A percentile compares a stretch with the other conserved stretches of the same genome.
These are phyloP conservation scores for Ophiorrhiza pumila DNA, from an alignment of 257 asterid genomes.

Conservation along the genomic window DNA sequence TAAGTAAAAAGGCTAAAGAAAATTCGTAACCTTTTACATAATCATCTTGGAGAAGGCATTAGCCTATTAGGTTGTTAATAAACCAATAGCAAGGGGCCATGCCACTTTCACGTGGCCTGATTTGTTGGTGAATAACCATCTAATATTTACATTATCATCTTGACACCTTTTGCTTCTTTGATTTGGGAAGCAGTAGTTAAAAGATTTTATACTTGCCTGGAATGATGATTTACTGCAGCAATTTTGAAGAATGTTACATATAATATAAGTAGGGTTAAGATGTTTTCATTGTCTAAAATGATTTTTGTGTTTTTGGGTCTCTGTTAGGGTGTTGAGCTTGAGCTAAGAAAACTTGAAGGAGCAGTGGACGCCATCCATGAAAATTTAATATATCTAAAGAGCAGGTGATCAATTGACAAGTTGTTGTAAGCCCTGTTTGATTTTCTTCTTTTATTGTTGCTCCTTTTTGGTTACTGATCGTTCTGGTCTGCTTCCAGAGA, in stretches of 20 bases:
- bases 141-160: neutral
- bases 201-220: neutral
- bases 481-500: constrained; percentile 42
- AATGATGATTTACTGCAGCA: neutral
- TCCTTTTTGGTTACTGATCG: neutral
- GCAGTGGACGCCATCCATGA: constrained; percentile 85
- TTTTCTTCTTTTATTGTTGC: neutral
- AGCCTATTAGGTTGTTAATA: no score
- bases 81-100: no score
- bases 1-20: no score
- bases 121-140: no score
- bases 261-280: neutral
- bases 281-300: neutral
- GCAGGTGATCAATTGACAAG: constrained; percentile 40
- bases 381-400: constrained; percentile 65
- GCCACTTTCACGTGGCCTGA: no score
- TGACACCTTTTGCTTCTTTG: neutral
- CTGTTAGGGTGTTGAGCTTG: constrained; percentile 84
- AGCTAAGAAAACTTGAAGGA: constrained; percentile 86
- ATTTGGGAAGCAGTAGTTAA: neutral
- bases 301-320: constrained; percentile 21
- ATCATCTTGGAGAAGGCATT: no score
- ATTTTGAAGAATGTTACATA: neutral
- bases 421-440: neutral
- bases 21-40: neutral